Evolutionary conservation across 148 eudicot genomes (phyloP).

Genomic region (Dianthus caryophyllus): DNA sequence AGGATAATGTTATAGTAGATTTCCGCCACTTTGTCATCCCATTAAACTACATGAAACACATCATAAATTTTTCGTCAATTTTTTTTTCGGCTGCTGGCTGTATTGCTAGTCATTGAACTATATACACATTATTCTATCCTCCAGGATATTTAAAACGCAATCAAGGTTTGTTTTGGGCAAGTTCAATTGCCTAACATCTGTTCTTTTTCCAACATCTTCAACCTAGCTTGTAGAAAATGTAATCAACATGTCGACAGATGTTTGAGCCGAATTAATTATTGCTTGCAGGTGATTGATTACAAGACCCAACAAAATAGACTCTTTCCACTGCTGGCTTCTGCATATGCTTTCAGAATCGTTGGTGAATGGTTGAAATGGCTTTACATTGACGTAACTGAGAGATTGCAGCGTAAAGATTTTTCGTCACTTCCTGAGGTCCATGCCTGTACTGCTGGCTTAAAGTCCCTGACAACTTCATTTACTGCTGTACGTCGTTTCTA

Average conservation of each 20-base stretch:
- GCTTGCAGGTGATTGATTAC: slow-evolving; percentile 80
- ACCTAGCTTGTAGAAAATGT: not conserved
- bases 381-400: slow-evolving; percentile 75
- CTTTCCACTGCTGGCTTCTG: slow-evolving; percentile 95
- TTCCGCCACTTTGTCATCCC: not conserved
- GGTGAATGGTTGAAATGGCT: slow-evolving; percentile 94
- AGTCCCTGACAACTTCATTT: slow-evolving; percentile 84
- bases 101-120: too few relatives aligned
- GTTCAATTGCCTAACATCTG: not conserved
- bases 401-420: slow-evolving; percentile 79
- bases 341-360: slow-evolving; percentile 92
- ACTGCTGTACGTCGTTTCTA: slow-evolving; percentile 65
- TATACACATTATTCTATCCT: too few relatives aligned
- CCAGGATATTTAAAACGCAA: too few relatives aligned
- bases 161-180: not conserved
- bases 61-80: not conserved
- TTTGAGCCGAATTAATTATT: slow-evolving; percentile 12
- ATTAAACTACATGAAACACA: too few relatives aligned
- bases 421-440: slow-evolving; percentile 97
- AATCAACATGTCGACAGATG: not conserved
- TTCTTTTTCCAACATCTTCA: not conserved
- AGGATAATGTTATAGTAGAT: too few relatives aligned
- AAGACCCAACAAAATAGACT: slow-evolving; percentile 97
- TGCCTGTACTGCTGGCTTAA: slow-evolving; percentile 97
- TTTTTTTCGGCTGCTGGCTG: not conserved